phyloP scores from a whole-genome alignment of 106 monocot genomes.

The Allium sativum region DNA sequence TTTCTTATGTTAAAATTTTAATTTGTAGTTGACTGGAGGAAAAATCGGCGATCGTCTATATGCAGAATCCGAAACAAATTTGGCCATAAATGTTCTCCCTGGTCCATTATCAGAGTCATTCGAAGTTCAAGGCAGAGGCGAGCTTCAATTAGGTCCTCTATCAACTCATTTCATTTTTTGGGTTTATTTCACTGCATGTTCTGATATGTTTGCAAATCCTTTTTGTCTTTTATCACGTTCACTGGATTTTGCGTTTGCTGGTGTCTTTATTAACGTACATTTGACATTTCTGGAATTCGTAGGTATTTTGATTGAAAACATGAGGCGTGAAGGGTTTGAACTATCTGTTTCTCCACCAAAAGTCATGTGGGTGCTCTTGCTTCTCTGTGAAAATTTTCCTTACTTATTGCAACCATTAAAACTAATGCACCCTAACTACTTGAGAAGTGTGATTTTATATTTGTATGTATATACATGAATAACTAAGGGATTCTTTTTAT shows the following conservation, averaged over 20 bases:
- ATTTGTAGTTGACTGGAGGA: slow-evolving; percentile 80
- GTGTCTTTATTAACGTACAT: neutral
- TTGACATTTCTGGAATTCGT: slow-evolving; percentile 5
- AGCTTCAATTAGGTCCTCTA: slow-evolving; percentile 81
- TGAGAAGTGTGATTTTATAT: no score
- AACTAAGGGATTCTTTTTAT: no score
- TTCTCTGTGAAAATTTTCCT: neutral
- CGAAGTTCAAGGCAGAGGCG: slow-evolving; percentile 99
- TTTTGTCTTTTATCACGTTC: neutral
- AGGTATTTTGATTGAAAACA: slow-evolving; percentile 99
- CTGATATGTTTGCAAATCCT: neutral
- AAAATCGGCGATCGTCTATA: slow-evolving; percentile 86
- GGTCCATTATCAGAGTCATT: slow-evolving; percentile 84
- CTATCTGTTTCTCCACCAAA: slow-evolving; percentile 95
- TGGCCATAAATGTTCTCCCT: slow-evolving; percentile 98
- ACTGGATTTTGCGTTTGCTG: neutral
- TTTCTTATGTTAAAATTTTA: slow-evolving; percentile 7
- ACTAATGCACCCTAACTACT: no score
- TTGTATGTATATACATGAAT: no score
- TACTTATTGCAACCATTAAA: neutral
- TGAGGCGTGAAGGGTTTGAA: slow-evolving; percentile 99
- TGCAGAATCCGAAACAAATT: slow-evolving; percentile 97
- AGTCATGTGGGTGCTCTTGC: slow-evolving; percentile 68
- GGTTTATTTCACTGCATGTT: neutral
- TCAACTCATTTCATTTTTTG: neutral